Percentiles rank a stretch among this genome's conserved stretches.
These are phyloP conservation scores for Podaxis sp. DNA, from an alignment of 768 basidiomycete species.

Conservation along the genomic window DNA sequence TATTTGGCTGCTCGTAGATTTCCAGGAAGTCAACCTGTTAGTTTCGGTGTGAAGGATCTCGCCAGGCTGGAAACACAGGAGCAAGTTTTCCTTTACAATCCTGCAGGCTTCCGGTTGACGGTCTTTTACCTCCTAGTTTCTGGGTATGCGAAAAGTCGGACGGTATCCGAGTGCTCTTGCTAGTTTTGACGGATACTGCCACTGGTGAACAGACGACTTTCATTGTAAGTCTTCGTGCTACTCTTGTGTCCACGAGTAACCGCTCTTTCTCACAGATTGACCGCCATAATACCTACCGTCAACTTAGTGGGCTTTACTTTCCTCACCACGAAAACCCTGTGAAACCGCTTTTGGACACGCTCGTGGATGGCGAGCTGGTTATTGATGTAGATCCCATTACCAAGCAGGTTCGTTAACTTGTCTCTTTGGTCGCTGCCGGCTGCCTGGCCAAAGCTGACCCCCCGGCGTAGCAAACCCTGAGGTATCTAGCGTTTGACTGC, in stretches of 20 bases:
- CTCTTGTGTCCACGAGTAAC: not conserved
- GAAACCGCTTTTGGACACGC: conserved; percentile 67
- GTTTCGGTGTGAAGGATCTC: conserved; percentile 71
- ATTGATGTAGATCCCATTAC: conserved; percentile 81
- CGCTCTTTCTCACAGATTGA: conserved; percentile 62
- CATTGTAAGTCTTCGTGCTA: conserved; percentile 50
- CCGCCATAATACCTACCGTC: conserved; percentile 84
- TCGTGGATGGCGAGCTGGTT: conserved; percentile 94
- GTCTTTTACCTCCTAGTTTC: conserved; percentile 50
- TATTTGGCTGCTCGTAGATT: conserved; percentile 49
- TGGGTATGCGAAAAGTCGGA: conserved; percentile 99
- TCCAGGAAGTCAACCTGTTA: conserved; percentile 94
- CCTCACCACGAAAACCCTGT: conserved; percentile 78
- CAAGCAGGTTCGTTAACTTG: conserved; percentile 45
- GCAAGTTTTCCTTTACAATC: conserved; percentile 38
- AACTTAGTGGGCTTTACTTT: conserved; percentile 75
- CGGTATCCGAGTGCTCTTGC: conserved; percentile 84
- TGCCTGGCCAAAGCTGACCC: not conserved
- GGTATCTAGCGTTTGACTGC: conserved; percentile 90
- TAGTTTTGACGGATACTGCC: conserved; percentile 59
- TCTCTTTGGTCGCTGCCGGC: not conserved
- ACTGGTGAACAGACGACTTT: conserved; percentile 58
- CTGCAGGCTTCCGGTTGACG: not conserved
- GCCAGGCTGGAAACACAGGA: conserved; percentile 78
- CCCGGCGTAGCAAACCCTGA: conserved; percentile 61